A percentile compares a stretch with the other conserved stretches of the same genome.
phyloP scores from a whole-genome alignment of 2,329 filamentous ascomycete species.

The Aspergillus candidus region DNA sequence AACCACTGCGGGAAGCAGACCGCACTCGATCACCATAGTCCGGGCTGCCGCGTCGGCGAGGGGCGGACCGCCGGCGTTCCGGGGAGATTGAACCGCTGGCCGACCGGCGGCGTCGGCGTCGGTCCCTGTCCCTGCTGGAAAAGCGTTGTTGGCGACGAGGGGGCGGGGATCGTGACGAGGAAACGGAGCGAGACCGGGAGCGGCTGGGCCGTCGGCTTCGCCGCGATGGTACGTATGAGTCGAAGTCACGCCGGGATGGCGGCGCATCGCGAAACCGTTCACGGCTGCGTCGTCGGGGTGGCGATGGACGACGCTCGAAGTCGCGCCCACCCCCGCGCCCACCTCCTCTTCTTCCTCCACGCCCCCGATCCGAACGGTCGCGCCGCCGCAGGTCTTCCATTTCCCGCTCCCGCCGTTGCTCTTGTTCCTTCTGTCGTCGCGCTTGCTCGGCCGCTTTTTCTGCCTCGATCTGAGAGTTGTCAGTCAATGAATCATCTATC shows the following conservation, averaged over 20 bases:
- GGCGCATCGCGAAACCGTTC: slow-evolving; percentile 41
- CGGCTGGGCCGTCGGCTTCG: slow-evolving; percentile 30
- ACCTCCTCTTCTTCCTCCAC: slow-evolving; percentile 33
- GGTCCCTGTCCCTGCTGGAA: slow-evolving; percentile 19
- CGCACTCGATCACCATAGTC: slow-evolving; percentile 43
- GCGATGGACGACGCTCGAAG: slow-evolving; percentile 48
- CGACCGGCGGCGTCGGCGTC: slow-evolving; percentile 29
- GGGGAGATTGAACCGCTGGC: slow-evolving; percentile 37
- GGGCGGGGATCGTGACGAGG: slow-evolving; percentile 27
- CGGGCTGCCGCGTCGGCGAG: slow-evolving; percentile 19
- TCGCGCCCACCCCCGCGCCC: slow-evolving; percentile 35
- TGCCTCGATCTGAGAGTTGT: slow-evolving; percentile 60
- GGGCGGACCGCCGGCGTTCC: slow-evolving; percentile 12
- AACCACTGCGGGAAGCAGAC: slow-evolving; percentile 44
- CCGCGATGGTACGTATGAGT: slow-evolving; percentile 52
- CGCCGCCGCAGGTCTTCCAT: slow-evolving; percentile 60
- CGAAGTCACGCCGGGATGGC: slow-evolving; percentile 46
- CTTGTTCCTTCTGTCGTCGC: slow-evolving; percentile 63
- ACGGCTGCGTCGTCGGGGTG: slow-evolving; percentile 46
- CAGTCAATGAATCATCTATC: slow-evolving; percentile 7
- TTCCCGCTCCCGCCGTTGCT: slow-evolving; percentile 65
- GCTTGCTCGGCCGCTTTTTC: slow-evolving; percentile 74
- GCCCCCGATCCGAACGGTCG: slow-evolving; percentile 37
- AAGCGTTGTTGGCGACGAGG: slow-evolving; percentile 23
- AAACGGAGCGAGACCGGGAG: slow-evolving; percentile 27